Conservation (phyloP, 257 asterid genomes). For the Solanum gandarillasii region DNA sequence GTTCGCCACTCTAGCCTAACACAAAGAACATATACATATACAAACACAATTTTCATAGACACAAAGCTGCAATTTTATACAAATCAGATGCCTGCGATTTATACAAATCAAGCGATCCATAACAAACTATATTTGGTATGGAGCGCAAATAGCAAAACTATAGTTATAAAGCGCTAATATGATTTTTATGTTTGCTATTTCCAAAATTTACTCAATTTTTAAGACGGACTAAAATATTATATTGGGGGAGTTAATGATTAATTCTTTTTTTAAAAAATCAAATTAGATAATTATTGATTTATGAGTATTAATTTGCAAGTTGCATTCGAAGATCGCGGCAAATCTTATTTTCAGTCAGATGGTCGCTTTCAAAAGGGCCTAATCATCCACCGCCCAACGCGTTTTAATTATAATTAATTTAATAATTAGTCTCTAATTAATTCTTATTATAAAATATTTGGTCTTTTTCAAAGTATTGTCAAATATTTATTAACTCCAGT, state of each 20-base stretch:
- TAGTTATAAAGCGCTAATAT: no score
- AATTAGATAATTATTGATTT: background rate
- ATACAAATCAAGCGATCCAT: no score
- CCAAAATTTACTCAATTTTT: no score
- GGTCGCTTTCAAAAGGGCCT: background rate
- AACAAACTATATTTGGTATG: no score
- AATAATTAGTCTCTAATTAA: background rate
- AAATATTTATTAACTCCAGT: background rate
- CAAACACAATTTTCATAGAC: no score
- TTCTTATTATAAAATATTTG: background rate
- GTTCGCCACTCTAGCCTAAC: no score
- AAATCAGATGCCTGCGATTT: no score
- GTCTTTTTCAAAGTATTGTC: background rate
- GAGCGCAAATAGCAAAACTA: no score
- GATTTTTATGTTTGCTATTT: no score
- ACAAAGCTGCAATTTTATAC: no score
- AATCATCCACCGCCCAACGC: conserved; percentile 2
- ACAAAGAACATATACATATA: no score
- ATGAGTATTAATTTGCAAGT: background rate
- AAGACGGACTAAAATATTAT: background rate
- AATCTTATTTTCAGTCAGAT: background rate
- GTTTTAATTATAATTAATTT: background rate
- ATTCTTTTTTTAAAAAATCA: background rate
- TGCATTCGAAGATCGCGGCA: background rate
- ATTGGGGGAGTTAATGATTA: background rate